Evolutionary conservation across 352 stramenopile genomes (phyloP).

Genomic region (Phytophthora rubi): DNA sequence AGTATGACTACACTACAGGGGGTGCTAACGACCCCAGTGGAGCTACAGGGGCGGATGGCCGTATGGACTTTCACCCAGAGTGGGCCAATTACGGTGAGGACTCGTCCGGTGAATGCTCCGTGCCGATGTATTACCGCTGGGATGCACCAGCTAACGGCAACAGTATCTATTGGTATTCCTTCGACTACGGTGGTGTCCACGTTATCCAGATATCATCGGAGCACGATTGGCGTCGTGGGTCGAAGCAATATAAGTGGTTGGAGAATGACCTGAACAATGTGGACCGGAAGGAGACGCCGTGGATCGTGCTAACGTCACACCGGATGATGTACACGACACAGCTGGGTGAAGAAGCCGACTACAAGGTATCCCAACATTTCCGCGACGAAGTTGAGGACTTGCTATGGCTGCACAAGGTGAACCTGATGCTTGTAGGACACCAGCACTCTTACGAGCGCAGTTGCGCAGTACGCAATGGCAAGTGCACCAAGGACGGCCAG

Average conservation of each 20-base stretch:
- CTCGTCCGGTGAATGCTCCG: conserved; percentile 76
- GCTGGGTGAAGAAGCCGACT: conserved; percentile 66
- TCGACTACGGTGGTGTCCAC: conserved; percentile 88
- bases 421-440: conserved; percentile 92
- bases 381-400: conserved; percentile 92
- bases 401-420: conserved; percentile 88
- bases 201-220: conserved; percentile 93
- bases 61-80: conserved; percentile 70
- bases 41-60: conserved; percentile 46
- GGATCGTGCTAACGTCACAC: conserved; percentile 93
- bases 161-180: conserved; percentile 92
- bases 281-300: conserved; percentile 88
- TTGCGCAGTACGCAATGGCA: conserved; percentile 78
- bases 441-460: conserved; percentile 93
- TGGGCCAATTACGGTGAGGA: conserved; percentile 81
- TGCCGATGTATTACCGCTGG: conserved; percentile 81
- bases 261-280: conserved; percentile 84
- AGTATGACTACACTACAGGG: conserved; percentile 76
- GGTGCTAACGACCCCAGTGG: conserved; percentile 69
- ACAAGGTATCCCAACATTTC: conserved; percentile 78
- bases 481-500: conserved; percentile 72
- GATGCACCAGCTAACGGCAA: conserved; percentile 66
- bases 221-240: conserved; percentile 88
- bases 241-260: conserved; percentile 91
- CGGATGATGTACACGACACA: conserved; percentile 92